Evolutionary conservation across 2,329 filamentous ascomycete species (phyloP).

Genomic region (Malbranchea cinnamomea): DNA sequence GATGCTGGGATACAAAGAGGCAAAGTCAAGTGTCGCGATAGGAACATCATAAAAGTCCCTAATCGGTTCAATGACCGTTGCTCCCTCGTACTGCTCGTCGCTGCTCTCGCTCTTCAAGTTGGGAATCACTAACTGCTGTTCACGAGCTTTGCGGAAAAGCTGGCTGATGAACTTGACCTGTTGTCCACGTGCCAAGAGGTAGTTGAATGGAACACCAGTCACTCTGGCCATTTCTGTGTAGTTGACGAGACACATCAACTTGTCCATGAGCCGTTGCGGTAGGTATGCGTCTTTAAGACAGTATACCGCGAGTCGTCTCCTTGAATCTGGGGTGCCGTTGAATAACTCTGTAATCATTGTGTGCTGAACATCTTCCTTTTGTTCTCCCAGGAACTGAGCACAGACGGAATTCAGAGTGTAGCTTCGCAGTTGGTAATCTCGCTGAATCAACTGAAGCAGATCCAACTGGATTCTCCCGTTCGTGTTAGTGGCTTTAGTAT

Average conservation of each 20-base stretch:
- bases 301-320: conserved; percentile 82
- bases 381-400: conserved; percentile 86
- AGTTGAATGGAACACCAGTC: conserved; percentile 95
- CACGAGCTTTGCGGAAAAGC: conserved; percentile 82
- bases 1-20: conserved; percentile 94
- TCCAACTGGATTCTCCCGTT: conserved; percentile 89
- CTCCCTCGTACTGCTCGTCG: conserved; percentile 91
- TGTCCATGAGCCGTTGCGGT: conserved; percentile 88
- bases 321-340: conserved; percentile 87
- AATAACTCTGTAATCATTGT: conserved; percentile 98
- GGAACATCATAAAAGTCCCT: conserved; percentile 91
- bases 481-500: conserved; percentile 87
- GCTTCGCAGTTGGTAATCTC: conserved; percentile 87
- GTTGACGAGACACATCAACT: conserved; percentile 95
- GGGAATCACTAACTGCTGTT: conserved; percentile 87
- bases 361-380: conserved; percentile 97
- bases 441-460: conserved; percentile 82
- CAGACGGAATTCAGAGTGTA: conserved; percentile 96
- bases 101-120: conserved; percentile 56
- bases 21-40: conserved; percentile 94
- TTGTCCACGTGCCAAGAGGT: conserved; percentile 76
- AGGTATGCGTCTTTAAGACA: conserved; percentile 96
- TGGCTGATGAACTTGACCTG: conserved; percentile 98
- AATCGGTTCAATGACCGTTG: conserved; percentile 91
- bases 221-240: conserved; percentile 99